Base-by-base conservation (phyloP, 768 basidiomycete species). In the Rhodotorula toruloides region DNA sequence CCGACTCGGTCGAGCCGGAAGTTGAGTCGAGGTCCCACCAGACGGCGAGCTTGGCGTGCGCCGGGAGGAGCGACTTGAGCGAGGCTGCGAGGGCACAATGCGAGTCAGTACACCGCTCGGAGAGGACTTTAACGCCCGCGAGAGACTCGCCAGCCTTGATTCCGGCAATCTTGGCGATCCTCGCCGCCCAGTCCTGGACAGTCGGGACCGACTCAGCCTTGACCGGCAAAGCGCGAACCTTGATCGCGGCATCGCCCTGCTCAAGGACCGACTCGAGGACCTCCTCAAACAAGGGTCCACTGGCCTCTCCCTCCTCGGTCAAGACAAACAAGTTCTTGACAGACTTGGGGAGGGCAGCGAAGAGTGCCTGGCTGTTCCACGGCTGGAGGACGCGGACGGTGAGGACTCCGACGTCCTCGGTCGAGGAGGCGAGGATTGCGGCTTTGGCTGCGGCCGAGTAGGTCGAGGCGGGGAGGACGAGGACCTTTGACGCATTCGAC, bases 371-470 rank as follows among this genome's bases (percentile, higher is more conserved):
- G 65, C 86, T 84, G 73, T 84, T 80, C 91, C 91, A 92, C 31
- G 91, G 89, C 53, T 88, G 84, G 58, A 90, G 81, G n/a, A 90
- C 85, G 68, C 88, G 86, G 58, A 91, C 86, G 50, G 83, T 77
- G 61, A 92, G 80, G 2, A 87, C 81, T 4, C 85, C 90, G 16
- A 90, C 76, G 17, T 85, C 84, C 14, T 79, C 68, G 1, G 77
- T 72, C 44, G 76, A 77, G 44, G 75, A 67, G 17, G 85, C 76
- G 2, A 83, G 81, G 70, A 85, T 83, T 29, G 85, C 83, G 40
- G 80, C 79, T 43, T 85, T 79, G n/a, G 90, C 87, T 43, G 89
- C 77, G 4, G 88, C 86, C 0, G 90, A 85, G 72, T 93, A 92
- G 65, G 86, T 48, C 44, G 75, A 76, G 5, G 74, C 72, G 21